Evolutionary conservation across 768 basidiomycete species (phyloP).

Genomic region (Tephrocybe sp.): DNA sequence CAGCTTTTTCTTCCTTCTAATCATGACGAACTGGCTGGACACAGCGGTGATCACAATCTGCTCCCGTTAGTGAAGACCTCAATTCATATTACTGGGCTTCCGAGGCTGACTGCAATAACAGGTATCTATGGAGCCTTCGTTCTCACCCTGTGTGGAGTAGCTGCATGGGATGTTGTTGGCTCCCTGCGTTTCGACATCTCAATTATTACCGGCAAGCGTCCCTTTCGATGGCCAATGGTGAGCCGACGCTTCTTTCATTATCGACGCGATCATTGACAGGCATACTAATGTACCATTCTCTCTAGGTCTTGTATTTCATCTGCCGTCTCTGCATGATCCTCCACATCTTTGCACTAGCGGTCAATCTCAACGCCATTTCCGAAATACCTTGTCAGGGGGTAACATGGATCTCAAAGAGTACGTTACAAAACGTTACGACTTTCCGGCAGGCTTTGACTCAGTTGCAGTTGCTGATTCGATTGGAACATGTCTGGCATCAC

Average conservation of each 20-base stretch:
- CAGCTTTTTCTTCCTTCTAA: background rate
- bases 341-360: slow-evolving; percentile 30
- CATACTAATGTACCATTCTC: background rate
- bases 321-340: slow-evolving; percentile 31
- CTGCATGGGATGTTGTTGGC: slow-evolving; percentile 28
- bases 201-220: slow-evolving; percentile 25
- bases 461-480: slow-evolving; percentile 27
- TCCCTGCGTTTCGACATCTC: slow-evolving; percentile 30
- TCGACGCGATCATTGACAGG: background rate
- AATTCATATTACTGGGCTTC: background rate
- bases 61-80: slow-evolving; percentile 22
- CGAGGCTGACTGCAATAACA: slow-evolving; percentile 8
- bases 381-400: slow-evolving; percentile 30
- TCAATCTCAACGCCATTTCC: slow-evolving; percentile 30
- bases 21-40: slow-evolving; percentile 22
- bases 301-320: slow-evolving; percentile 28
- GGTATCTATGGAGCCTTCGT: slow-evolving; percentile 30
- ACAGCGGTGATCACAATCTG: slow-evolving; percentile 24
- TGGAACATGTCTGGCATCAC: slow-evolving; percentile 28
- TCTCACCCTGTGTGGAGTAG: slow-evolving; percentile 29
- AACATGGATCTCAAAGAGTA: slow-evolving; percentile 31
- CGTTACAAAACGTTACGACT: background rate
- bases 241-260: background rate
- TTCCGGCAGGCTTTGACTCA: background rate
- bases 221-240: slow-evolving; percentile 34